These are phyloP conservation scores for Crithidia expoeki DNA, from an alignment of 208 protist genomes.

Conservation along the genomic window DNA sequence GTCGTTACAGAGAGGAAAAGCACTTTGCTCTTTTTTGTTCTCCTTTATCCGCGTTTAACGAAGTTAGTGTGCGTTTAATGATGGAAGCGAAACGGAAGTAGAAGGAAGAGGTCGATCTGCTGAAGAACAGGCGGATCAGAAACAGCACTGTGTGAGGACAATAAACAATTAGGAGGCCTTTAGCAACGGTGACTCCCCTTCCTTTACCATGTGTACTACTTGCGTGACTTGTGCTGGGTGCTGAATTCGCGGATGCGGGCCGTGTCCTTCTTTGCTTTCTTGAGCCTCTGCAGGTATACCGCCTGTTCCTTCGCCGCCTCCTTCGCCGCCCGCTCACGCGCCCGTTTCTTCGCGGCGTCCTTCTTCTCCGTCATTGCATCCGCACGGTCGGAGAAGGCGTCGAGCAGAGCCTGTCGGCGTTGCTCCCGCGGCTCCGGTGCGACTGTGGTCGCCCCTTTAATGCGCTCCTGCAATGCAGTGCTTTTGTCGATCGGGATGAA, in stretches of 20 bases:
- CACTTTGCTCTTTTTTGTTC: too few species aligned
- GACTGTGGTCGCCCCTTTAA: constrained; percentile 71
- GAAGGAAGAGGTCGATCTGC: too few species aligned
- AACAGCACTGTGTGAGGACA: too few species aligned
- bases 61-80: too few species aligned
- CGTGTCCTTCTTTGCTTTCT: constrained; percentile 94
- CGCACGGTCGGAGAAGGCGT: constrained; percentile 71
- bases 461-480: constrained; percentile 71
- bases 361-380: constrained; percentile 83
- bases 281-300: constrained; percentile 78
- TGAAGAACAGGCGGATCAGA: too few species aligned
- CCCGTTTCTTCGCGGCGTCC: constrained; percentile 74
- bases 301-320: constrained; percentile 71
- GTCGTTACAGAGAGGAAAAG: too few species aligned
- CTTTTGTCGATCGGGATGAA: constrained; percentile 77
- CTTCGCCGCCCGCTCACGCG: constrained; percentile 55
- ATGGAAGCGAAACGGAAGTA: too few species aligned
- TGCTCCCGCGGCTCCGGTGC: constrained; percentile 82
- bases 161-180: too few species aligned
- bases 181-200: too few species aligned
- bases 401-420: constrained; percentile 78
- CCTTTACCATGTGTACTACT: too few species aligned
- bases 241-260: constrained; percentile 87
- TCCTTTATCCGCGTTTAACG: too few species aligned
- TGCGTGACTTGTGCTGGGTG: constrained; percentile 86